These are phyloP conservation scores for Phaeophleospora eucalypticola DNA, from an alignment of 2,329 filamentous ascomycete genomes.

Conservation along the genomic window DNA sequence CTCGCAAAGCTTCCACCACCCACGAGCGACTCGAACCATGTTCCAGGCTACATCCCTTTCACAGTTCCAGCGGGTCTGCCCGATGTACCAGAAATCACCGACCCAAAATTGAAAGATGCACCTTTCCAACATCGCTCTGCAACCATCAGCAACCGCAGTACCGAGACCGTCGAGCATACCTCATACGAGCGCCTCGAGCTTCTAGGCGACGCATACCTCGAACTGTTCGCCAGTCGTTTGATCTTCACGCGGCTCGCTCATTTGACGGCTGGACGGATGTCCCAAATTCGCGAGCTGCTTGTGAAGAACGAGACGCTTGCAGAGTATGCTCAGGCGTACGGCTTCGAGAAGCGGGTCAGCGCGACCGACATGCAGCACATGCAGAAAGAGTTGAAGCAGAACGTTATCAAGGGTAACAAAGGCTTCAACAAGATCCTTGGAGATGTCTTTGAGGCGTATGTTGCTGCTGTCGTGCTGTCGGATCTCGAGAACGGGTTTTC, in stretches of 20 bases:
- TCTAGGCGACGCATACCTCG: slow-evolving; percentile 81
- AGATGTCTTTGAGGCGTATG: slow-evolving; percentile 88
- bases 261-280: slow-evolving; percentile 63
- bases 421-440: slow-evolving; percentile 69
- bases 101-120: slow-evolving; percentile 3
- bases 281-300: slow-evolving; percentile 71
- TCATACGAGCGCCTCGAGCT: slow-evolving; percentile 83
- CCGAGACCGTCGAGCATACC: slow-evolving; percentile 23
- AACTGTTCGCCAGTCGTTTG: slow-evolving; percentile 69
- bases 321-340: slow-evolving; percentile 65
- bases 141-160: slow-evolving; percentile 18
- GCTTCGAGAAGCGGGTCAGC: slow-evolving; percentile 61
- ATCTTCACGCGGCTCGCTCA: slow-evolving; percentile 69
- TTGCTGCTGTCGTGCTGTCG: slow-evolving; percentile 71
- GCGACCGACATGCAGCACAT: slow-evolving; percentile 37
- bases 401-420: slow-evolving; percentile 42
- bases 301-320: slow-evolving; percentile 77
- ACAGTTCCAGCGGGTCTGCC: slow-evolving; percentile 23
- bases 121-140: slow-evolving; percentile 34
- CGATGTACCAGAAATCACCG: slow-evolving; percentile 25
- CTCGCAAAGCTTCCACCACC: slow-evolving; percentile 18
- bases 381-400: slow-evolving; percentile 19
- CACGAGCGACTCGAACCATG: slow-evolving; percentile 5
- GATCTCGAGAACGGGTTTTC: slow-evolving; percentile 60
- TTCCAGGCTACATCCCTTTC: slow-evolving; percentile 21